Conservation (phyloP, 352 stramenopile species). For the Pythium aphanidermatum region DNA sequence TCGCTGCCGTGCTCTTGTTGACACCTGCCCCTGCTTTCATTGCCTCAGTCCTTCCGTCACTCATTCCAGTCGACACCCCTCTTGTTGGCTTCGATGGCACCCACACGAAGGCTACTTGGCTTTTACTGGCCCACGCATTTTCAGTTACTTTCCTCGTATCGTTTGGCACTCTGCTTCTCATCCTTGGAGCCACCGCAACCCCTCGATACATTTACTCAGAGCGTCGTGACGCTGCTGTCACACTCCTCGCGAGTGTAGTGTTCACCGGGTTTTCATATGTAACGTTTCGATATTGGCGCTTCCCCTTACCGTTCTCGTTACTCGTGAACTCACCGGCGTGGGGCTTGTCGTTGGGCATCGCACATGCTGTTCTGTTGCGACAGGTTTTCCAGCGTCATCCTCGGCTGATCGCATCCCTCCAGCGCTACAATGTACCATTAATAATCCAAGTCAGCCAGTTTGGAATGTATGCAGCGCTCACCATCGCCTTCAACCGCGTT, state of each 20-base stretch:
- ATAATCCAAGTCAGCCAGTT: conserved; percentile 5
- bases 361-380: conserved; percentile 3
- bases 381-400: neutral
- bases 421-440: neutral
- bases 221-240: neutral
- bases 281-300: neutral
- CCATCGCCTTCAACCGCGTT: conserved; percentile 8
- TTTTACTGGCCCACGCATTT: neutral
- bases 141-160: conserved; percentile 1
- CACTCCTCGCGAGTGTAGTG: neutral
- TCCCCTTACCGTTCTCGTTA: conserved; percentile 13
- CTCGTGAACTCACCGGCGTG: neutral
- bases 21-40: conserved; percentile 5
- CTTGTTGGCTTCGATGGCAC: neutral
- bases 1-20: conserved; percentile 2
- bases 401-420: neutral
- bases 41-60: neutral
- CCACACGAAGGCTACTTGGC: neutral
- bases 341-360: neutral
- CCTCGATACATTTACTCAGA: conserved; percentile 2
- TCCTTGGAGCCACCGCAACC: neutral
- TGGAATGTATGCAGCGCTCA: conserved; percentile 7
- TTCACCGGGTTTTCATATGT: neutral
- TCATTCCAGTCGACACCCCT: conserved; percentile 4
- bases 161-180: conserved; percentile 9